These are phyloP conservation scores for Fusarium udum DNA, from an alignment of 2,329 filamentous ascomycete species.

Conservation along the genomic window DNA sequence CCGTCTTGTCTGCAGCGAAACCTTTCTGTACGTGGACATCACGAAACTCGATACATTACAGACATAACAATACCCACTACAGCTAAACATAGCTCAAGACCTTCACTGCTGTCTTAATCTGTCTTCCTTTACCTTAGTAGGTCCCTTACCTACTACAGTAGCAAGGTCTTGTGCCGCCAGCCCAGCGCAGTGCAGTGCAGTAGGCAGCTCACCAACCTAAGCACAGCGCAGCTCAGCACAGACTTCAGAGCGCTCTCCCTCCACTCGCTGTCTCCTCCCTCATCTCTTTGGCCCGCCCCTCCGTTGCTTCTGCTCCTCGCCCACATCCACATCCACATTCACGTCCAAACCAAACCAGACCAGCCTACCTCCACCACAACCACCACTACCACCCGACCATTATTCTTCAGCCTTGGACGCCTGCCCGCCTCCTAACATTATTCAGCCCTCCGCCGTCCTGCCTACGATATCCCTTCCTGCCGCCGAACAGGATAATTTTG, in stretches of 20 bases:
- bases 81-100: not conserved
- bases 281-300: slow-evolving; percentile 34
- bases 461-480: slow-evolving; percentile 17
- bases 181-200: slow-evolving; percentile 1
- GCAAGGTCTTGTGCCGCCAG: slow-evolving; percentile 8
- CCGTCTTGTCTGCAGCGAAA: slow-evolving; percentile 4
- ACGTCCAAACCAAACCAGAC: slow-evolving; percentile 18
- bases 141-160: not conserved
- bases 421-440: slow-evolving; percentile 29
- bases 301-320: slow-evolving; percentile 16
- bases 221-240: slow-evolving; percentile 23
- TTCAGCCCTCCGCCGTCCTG: slow-evolving; percentile 19
- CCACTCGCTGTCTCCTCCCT: slow-evolving; percentile 34
- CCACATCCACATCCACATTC: slow-evolving; percentile 20
- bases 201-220: slow-evolving; percentile 2
- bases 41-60: not conserved
- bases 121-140: not conserved
- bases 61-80: not conserved
- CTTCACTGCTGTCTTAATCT: not conserved
- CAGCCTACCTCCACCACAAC: slow-evolving; percentile 5
- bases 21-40: not conserved
- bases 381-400: slow-evolving; percentile 8
- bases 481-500: slow-evolving; percentile 21
- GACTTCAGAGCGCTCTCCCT: slow-evolving; percentile 30
- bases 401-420: slow-evolving; percentile 37